Evolutionary conservation across 129 eudicot species (phyloP), one percentile per base, ranked within the genome.

Genomic region (Escallonia herrerae): DNA sequence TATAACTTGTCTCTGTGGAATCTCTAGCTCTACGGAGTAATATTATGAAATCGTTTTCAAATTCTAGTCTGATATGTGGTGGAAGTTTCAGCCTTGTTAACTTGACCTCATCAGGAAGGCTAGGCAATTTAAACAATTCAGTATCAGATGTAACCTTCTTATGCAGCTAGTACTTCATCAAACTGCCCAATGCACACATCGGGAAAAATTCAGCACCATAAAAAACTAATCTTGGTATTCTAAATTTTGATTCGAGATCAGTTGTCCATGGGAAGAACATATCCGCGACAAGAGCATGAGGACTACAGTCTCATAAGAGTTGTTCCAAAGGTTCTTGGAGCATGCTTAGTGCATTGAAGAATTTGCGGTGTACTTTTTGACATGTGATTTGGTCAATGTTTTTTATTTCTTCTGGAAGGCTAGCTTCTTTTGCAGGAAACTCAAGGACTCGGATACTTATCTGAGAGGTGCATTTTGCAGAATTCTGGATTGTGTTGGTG

Each of bases 31-130:
- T 46, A 38, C 42, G 0, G 49, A 47, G 38, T 58, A 56, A 1
- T 38, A 42, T 38, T 11, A 14, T 43, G 45, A 68, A 48, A 5
- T 40, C 10, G 47, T 42, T 43, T 13, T 56, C 63, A 0, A 2
- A 66, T 73, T 52, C 60, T 0, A 14, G 6, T 73, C 43, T 65
- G 3, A 45, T 11, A 10, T 9, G 13, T 6, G 14, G 33, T 7
- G 79, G 63, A 6, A 74, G 61, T 14, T 42, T 62, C 7, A 7
- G 43, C n/a, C 67, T 67, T 5, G 72, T 14, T 10, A 74, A 15
- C 47, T 47, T 66, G 1, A 74, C 40, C 13, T 40, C 45, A 15
- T 67, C 68, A n/a, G 79, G 79, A 41, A 75, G 70, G 12, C 58
- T 50, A 11, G 65, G 74, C 5, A 68, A 33, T 5, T 44, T 49